phyloP scores from a whole-genome alignment of 2,329 filamentous ascomycete genomes.

The Aspergillus sp. region DNA sequence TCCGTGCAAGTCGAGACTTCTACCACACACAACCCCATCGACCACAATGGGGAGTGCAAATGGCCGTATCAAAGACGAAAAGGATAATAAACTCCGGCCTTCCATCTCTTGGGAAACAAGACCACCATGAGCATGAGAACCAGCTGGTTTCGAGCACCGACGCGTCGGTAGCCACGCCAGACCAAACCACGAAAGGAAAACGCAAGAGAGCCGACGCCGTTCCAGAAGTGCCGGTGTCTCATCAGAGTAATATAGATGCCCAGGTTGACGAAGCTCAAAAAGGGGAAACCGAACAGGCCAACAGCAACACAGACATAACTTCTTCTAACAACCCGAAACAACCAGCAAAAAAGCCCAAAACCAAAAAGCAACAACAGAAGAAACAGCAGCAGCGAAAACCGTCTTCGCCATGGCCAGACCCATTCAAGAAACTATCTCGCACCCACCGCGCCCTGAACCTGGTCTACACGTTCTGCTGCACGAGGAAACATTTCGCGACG shows the following conservation, averaged over 20 bases:
- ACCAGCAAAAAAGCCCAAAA: slow-evolving; percentile 14
- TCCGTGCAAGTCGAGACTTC: not conserved
- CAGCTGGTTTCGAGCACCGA: slow-evolving; percentile 8
- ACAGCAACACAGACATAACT: not conserved
- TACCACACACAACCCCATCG: not conserved
- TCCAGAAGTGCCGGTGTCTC: not conserved
- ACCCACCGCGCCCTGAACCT: slow-evolving; percentile 84
- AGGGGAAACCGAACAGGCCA: not conserved
- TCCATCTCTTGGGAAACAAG: slow-evolving; percentile 22
- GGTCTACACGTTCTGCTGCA: slow-evolving; percentile 92
- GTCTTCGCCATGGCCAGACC: slow-evolving; percentile 68
- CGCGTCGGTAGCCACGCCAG: slow-evolving; percentile 15
- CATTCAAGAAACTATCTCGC: slow-evolving; percentile 70
- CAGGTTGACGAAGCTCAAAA: not conserved
- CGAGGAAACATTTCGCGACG: slow-evolving; percentile 86
- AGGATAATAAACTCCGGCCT: not conserved
- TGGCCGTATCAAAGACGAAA: slow-evolving; percentile 19
- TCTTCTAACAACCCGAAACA: not conserved
- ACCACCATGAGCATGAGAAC: slow-evolving; percentile 7
- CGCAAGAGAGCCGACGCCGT: not conserved
- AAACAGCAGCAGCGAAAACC: slow-evolving; percentile 24
- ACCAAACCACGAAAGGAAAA: not conserved
- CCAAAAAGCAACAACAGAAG: slow-evolving; percentile 4
- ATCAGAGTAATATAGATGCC: not conserved
- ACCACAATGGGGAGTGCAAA: slow-evolving; percentile 26